Conservation (phyloP, 768 basidiomycete species). For the Russula virescens region DNA sequence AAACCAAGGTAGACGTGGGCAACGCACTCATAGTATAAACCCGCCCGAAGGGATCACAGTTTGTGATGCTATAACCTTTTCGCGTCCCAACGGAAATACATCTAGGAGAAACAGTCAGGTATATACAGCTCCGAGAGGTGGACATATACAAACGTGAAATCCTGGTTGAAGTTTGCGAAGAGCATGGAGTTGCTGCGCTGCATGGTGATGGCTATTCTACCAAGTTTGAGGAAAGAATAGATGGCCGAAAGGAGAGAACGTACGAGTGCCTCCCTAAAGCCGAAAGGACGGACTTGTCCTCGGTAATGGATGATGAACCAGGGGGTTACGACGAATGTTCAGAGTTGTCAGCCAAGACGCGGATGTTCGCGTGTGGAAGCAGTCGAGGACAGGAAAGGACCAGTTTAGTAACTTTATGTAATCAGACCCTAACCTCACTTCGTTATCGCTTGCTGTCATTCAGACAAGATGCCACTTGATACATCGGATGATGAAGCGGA, state of each 20-base stretch:
- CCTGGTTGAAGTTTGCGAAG: conserved; percentile 96
- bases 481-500: background rate
- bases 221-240: background rate
- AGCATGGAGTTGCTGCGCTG: conserved; percentile 46
- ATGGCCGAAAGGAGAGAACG: background rate
- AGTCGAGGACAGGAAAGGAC: background rate
- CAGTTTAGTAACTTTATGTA: conserved; percentile 5
- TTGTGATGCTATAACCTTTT: conserved; percentile 95
- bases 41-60: conserved; percentile 95
- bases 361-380: background rate
- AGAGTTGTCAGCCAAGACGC: conserved; percentile 5
- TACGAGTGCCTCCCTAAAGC: background rate
- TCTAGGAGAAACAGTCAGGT: conserved; percentile 32
- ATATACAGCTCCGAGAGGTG: background rate
- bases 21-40: conserved; percentile 93
- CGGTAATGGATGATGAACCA: background rate
- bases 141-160: conserved; percentile 67
- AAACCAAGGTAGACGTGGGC: background rate
- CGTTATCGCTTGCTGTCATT: too few species aligned
- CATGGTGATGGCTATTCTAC: conserved; percentile 7
- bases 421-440: background rate
- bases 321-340: background rate
- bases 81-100: conserved; percentile 94
- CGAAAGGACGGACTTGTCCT: background rate
- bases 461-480: background rate